Percentiles rank a stretch among this genome's conserved stretches.
Conservation (phyloP, 768 basidiomycete species). For the Lentinula lateritia region DNA sequence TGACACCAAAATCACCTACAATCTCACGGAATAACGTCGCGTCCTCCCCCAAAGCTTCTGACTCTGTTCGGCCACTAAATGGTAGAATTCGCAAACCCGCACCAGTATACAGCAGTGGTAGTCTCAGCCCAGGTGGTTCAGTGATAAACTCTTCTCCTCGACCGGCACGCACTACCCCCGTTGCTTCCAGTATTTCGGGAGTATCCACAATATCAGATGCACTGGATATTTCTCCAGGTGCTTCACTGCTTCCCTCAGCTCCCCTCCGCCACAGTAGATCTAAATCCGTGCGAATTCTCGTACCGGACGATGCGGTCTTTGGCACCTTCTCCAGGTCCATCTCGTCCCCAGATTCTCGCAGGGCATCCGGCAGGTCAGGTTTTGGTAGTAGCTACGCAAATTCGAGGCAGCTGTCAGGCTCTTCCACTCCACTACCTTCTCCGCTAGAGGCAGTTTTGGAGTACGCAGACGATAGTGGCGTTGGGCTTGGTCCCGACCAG, state of each 20-base stretch:
- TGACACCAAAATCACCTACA: neutral
- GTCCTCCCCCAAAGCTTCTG: neutral
- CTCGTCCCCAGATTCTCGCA: neutral
- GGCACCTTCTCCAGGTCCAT: neutral
- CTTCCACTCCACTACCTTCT: neutral
- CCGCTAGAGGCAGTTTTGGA: neutral
- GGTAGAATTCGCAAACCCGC: neutral
- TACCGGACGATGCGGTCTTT: neutral
- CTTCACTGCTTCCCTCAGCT: neutral
- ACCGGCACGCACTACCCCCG: neutral
- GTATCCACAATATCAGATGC: neutral
- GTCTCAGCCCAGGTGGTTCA: neutral
- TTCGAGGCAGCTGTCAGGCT: neutral
- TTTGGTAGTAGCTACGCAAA: neutral
- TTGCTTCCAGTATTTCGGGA: neutral
- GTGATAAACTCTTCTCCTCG: neutral
- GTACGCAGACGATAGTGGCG: neutral
- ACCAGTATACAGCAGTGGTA: neutral
- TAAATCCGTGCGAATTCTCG: neutral
- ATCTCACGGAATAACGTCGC: too few relatives aligned
- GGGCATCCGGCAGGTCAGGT: neutral
- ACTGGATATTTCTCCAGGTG: neutral
- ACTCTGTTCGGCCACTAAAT: neutral
- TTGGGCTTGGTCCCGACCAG: neutral
- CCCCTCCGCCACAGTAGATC: neutral